Evolutionary conservation across 2,329 filamentous ascomycete species (phyloP).

Genomic region (Colletotrichum tamarilloi): DNA sequence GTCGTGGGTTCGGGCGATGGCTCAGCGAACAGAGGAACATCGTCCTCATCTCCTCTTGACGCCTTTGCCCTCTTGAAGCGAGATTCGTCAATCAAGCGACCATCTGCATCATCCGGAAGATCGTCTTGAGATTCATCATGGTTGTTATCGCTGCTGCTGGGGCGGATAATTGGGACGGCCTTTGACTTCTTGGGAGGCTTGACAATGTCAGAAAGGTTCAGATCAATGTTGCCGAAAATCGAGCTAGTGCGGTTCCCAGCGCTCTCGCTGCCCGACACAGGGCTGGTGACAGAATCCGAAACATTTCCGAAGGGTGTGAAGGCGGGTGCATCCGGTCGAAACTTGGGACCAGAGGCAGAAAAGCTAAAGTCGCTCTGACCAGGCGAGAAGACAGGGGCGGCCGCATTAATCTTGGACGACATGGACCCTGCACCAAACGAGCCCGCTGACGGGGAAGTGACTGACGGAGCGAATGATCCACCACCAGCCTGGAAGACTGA

Average conservation of each 20-base stretch:
- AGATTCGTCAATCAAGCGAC: constrained; percentile 70
- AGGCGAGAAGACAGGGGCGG: constrained; percentile 78
- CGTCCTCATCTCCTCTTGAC: constrained; percentile 73
- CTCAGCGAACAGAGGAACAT: constrained; percentile 80
- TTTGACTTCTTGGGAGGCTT: constrained; percentile 80
- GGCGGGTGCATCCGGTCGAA: constrained; percentile 80
- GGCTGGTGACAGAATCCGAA: constrained; percentile 60
- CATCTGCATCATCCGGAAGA: constrained; percentile 65
- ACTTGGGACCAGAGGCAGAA: constrained; percentile 72
- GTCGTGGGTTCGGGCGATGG: constrained; percentile 45
- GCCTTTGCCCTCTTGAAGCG: constrained; percentile 81
- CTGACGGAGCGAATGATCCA: constrained; percentile 45
- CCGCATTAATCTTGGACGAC: constrained; percentile 72
- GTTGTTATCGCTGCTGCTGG: constrained; percentile 61
- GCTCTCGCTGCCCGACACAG: constrained; percentile 57
- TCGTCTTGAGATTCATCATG: constrained; percentile 42
- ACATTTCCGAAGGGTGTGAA: constrained; percentile 74
- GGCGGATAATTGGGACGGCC: constrained; percentile 82
- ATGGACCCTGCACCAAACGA: constrained; percentile 54
- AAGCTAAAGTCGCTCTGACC: constrained; percentile 74
- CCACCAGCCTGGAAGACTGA: constrained; percentile 55
- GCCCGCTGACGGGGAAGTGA: constrained; percentile 46
- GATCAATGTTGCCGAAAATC: constrained; percentile 78
- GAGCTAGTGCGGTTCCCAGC: constrained; percentile 55
- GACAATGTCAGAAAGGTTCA: constrained; percentile 69